Percentiles rank a stretch among this genome's conserved stretches.
phyloP scores from a whole-genome alignment of 441 rosid genomes.

The Mallotus japonicus region DNA sequence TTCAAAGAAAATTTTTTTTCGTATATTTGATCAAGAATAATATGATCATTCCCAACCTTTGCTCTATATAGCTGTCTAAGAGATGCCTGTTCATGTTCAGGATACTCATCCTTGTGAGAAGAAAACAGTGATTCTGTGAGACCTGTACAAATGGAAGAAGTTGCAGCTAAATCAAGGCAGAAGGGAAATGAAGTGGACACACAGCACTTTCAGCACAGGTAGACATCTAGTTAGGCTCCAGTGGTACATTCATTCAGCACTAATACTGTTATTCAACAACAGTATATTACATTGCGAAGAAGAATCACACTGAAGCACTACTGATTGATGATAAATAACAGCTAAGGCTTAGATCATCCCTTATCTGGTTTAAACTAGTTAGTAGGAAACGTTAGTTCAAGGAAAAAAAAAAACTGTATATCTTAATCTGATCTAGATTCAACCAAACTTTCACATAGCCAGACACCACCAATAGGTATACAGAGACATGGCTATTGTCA shows the following conservation, averaged over 20 bases:
- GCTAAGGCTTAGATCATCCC: neutral
- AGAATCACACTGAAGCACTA: neutral
- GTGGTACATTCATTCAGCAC: neutral
- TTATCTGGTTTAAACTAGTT: neutral
- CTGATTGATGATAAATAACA: neutral
- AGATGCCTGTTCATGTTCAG: conserved; percentile 94
- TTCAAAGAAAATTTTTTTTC: conserved; percentile 15
- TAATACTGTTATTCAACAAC: neutral
- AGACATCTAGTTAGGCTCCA: neutral
- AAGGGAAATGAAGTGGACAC: neutral
- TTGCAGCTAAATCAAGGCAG: neutral
- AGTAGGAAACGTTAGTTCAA: conserved; percentile 11
- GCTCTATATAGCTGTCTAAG: conserved; percentile 86
- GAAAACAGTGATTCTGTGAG: conserved; percentile 96
- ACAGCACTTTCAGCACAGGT: neutral
- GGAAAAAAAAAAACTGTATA: too few relatives aligned
- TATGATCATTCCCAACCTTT: conserved; percentile 51
- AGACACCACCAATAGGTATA: neutral
- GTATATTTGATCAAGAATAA: conserved; percentile 21
- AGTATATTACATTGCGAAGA: neutral
- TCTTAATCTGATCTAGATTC: neutral
- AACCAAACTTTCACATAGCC: conserved; percentile 13
- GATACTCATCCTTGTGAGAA: conserved; percentile 94
- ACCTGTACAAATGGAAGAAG: conserved; percentile 51
- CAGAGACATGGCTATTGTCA: conserved; percentile 5